Evolutionary conservation across 139 green algal species (phyloP).

Genomic region (Penium margaritaceum): DNA sequence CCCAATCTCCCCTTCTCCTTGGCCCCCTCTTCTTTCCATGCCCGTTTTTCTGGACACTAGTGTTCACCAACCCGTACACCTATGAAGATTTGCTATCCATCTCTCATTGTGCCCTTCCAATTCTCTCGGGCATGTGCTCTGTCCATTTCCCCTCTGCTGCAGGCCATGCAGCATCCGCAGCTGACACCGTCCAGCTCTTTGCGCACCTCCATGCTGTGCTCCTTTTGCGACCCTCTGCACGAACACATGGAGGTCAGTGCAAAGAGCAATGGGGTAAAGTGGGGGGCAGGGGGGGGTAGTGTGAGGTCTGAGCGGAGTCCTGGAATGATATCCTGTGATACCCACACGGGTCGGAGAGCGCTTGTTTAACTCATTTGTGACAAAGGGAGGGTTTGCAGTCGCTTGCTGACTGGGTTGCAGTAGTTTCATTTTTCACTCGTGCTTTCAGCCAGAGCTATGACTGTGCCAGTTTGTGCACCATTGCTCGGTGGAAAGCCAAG

Average conservation of each 20-base stretch:
- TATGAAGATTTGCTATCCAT: too few relatives aligned
- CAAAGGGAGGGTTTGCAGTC: background rate
- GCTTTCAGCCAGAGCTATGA: too few relatives aligned
- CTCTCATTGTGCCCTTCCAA: too few relatives aligned
- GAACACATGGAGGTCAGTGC: constrained; percentile 28
- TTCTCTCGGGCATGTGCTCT: too few relatives aligned
- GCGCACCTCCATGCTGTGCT: constrained; percentile 27
- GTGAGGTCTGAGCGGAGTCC: too few relatives aligned
- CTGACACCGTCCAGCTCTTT: constrained; percentile 26
- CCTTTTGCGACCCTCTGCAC: constrained; percentile 9
- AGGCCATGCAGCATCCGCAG: constrained; percentile 38
- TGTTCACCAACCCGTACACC: too few relatives aligned
- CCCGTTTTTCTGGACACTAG: background rate
- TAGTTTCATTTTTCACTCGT: background rate
- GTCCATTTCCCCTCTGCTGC: background rate
- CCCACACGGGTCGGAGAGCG: too few relatives aligned
- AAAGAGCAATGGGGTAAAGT: too few relatives aligned
- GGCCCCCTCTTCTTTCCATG: background rate
- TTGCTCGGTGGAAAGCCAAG: too few relatives aligned
- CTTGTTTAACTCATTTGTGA: background rate
- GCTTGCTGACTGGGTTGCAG: background rate
- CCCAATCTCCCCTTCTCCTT: background rate
- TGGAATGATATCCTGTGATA: too few relatives aligned
- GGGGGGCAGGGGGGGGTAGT: too few relatives aligned
- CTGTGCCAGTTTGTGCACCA: too few relatives aligned